Evolutionary conservation across 352 stramenopile species (phyloP).

Genomic region (Elongisporangium prolatum): DNA sequence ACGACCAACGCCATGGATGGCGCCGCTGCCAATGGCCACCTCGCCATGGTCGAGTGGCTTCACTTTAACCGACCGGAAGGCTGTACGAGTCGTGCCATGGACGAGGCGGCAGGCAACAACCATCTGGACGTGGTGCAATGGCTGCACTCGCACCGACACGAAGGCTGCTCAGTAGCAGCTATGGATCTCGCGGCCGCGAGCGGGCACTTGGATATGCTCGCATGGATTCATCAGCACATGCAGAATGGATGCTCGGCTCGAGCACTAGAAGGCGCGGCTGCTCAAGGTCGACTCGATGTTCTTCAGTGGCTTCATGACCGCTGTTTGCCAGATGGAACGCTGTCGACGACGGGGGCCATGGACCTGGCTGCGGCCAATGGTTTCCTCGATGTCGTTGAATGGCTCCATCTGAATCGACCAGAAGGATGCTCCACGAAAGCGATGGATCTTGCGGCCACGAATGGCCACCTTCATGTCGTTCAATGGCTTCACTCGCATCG

Average conservation of each 20-base stretch:
- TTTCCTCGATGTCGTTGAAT: slow-evolving; percentile 3
- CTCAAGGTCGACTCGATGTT: slow-evolving; percentile 2
- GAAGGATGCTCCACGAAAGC: slow-evolving; percentile 10
- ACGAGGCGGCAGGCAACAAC: neutral
- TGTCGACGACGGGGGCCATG: slow-evolving; percentile 6
- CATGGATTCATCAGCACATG: neutral
- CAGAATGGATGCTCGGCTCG: neutral
- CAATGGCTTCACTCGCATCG: slow-evolving; percentile 4
- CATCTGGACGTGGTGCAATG: slow-evolving; percentile 9
- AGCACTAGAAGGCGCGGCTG: slow-evolving; percentile 3
- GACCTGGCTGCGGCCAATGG: slow-evolving; percentile 7
- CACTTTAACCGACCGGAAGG: neutral
- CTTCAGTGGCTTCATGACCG: slow-evolving; percentile 12
- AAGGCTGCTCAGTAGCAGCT: slow-evolving; percentile 30
- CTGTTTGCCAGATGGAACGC: slow-evolving; percentile 11
- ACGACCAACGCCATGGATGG: slow-evolving; percentile 10
- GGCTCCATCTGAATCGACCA: slow-evolving; percentile 8
- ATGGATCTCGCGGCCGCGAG: slow-evolving; percentile 32
- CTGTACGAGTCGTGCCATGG: slow-evolving; percentile 2
- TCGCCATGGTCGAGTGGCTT: slow-evolving; percentile 5
- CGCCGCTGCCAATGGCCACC: slow-evolving; percentile 10
- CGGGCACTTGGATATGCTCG: slow-evolving; percentile 13
- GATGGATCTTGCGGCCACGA: slow-evolving; percentile 13
- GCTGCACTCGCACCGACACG: slow-evolving; percentile 7
- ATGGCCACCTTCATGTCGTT: slow-evolving; percentile 8